phyloP scores from a whole-genome alignment of 2,329 filamentous ascomycete genomes.

The Aspergillus persii region DNA sequence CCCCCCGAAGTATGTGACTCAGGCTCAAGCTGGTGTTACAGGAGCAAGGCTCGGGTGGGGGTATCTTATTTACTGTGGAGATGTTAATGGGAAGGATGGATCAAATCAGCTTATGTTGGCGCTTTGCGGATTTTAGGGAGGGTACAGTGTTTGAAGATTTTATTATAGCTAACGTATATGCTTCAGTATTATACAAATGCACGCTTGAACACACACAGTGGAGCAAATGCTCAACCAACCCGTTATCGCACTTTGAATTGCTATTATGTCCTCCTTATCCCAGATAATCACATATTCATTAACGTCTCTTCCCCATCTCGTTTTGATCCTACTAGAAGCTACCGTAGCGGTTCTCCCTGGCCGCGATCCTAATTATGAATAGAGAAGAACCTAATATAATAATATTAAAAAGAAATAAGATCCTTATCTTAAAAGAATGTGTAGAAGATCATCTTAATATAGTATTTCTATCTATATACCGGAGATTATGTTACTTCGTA shows the following conservation, averaged over 20 bases:
- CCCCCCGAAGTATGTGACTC: not conserved
- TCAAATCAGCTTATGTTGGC: slow-evolving; percentile 8
- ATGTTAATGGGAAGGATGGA: slow-evolving; percentile 12
- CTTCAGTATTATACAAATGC: not conserved
- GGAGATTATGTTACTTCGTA: too few species aligned
- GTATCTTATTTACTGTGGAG: slow-evolving; percentile 12
- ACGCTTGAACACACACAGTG: too few species aligned
- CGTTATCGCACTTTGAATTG: too few species aligned
- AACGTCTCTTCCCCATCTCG: not conserved
- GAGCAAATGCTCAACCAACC: too few species aligned
- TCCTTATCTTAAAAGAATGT: too few species aligned
- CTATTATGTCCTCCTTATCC: too few species aligned
- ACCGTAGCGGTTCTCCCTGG: not conserved
- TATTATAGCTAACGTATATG: slow-evolving; percentile 2
- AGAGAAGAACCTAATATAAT: too few species aligned
- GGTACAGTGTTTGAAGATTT: slow-evolving; percentile 1
- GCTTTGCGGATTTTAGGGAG: slow-evolving; percentile 8
- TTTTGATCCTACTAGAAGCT: not conserved
- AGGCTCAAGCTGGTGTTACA: slow-evolving; percentile 8
- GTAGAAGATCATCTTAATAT: too few species aligned
- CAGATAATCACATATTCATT: not conserved
- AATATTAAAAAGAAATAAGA: too few species aligned
- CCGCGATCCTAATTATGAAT: too few species aligned
- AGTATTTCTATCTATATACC: too few species aligned
- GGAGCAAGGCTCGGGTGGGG: slow-evolving; percentile 4